Conservation (phyloP, 192 early-diverging fungal species). For the Geranomyces michiganensis region DNA sequence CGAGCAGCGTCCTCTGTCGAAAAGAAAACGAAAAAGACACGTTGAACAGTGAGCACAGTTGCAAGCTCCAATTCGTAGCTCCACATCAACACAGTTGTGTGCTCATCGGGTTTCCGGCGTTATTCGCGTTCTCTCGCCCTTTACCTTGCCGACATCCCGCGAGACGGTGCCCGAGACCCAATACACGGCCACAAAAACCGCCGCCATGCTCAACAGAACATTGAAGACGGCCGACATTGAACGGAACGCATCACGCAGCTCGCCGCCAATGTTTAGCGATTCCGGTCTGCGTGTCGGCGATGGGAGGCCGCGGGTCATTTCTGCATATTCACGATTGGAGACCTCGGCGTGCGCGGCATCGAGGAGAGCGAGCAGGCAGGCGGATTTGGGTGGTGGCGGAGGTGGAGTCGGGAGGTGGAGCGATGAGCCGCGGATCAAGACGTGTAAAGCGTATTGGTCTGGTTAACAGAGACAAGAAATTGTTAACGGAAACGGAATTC, state of each 20-base stretch:
- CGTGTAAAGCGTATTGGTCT: too few species aligned
- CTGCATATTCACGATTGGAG: conserved; percentile 34
- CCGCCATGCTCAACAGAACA: conserved; percentile 48
- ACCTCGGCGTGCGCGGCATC: conserved; percentile 19
- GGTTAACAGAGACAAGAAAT: too few species aligned
- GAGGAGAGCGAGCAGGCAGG: conserved; percentile 14
- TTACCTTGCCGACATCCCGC: conserved; percentile 45
- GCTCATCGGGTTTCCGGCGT: too few species aligned
- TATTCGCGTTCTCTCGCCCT: background rate
- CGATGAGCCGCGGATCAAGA: too few species aligned
- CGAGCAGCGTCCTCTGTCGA: conserved; percentile 40
- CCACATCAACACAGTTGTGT: too few species aligned
- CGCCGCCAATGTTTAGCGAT: conserved; percentile 25
- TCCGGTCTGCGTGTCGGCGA: background rate
- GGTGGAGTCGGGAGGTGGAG: too few species aligned
- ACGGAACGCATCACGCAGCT: conserved; percentile 37
- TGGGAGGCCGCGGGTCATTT: conserved; percentile 34
- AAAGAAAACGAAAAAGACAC: too few species aligned
- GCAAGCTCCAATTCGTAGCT: too few species aligned
- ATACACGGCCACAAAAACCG: conserved; percentile 47
- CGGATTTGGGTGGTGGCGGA: too few species aligned
- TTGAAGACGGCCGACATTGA: conserved; percentile 43
- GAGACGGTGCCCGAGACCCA: conserved; percentile 40
- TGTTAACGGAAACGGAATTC: too few species aligned
- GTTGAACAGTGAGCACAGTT: too few species aligned